A percentile compares a stretch with the other conserved stretches of the same genome.
Conservation (phyloP, 768 basidiomycete species). For the Xerocomus potaroensis region DNA sequence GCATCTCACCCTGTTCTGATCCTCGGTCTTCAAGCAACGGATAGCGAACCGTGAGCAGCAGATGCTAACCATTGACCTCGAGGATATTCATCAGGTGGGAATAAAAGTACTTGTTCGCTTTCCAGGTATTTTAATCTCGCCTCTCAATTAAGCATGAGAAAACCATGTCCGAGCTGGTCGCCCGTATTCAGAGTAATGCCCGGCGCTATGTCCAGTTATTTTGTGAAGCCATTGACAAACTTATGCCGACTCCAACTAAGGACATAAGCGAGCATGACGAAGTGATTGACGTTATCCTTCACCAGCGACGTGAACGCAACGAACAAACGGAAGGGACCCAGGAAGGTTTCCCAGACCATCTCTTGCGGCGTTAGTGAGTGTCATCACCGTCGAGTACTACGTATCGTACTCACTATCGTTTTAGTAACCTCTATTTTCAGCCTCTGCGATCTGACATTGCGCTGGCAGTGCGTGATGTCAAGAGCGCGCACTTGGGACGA, state of each 20-base stretch:
- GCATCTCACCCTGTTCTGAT: constrained; percentile 19
- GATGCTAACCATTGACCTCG: constrained; percentile 82
- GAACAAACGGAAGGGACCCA: constrained; percentile 70
- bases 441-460: constrained; percentile 73
- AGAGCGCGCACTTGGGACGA: constrained; percentile 79
- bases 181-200: constrained; percentile 77
- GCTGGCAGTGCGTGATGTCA: constrained; percentile 90
- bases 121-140: constrained; percentile 8
- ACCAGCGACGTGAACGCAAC: constrained; percentile 88
- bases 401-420: constrained; percentile 11
- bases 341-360: constrained; percentile 82
- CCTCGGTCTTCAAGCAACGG: constrained; percentile 56
- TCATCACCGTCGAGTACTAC: not conserved
- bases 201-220: constrained; percentile 89
- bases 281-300: constrained; percentile 94
- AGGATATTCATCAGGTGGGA: constrained; percentile 75
- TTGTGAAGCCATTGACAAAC: constrained; percentile 83
- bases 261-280: constrained; percentile 91
- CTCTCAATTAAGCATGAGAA: constrained; percentile 53
- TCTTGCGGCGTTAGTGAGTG: constrained; percentile 92
- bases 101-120: constrained; percentile 1
- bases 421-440: constrained; percentile 90
- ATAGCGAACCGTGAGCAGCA: constrained; percentile 93
- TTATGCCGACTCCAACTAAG: constrained; percentile 84
- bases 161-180: constrained; percentile 67